A percentile compares a stretch with the other conserved stretches of the same genome.
phyloP scores from a whole-genome alignment of 495 filamentous ascomycete genomes.

The Cladorrhinum samala region DNA sequence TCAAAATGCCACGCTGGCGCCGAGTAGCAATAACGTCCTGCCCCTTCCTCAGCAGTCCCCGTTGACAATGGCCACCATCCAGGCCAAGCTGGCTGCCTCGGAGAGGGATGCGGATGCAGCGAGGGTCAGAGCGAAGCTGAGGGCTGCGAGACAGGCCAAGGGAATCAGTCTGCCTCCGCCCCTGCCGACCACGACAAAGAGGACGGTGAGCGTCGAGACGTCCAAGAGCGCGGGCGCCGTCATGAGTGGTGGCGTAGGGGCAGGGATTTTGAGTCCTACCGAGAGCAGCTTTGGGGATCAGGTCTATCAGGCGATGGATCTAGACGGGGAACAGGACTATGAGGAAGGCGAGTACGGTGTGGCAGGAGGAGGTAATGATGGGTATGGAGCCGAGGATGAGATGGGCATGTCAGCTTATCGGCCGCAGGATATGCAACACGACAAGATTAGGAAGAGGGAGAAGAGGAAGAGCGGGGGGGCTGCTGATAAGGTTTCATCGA shows the following conservation, averaged over 20 bases:
- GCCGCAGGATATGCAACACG: not conserved
- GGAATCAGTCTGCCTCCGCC: constrained; percentile 15
- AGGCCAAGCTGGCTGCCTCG: constrained; percentile 49
- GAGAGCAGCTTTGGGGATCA: not conserved
- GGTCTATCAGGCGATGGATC: not conserved
- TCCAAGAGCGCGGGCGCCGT: not conserved
- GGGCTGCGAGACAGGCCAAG: constrained; percentile 34
- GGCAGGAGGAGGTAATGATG: not conserved
- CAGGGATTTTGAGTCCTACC: not conserved
- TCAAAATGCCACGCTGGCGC: not conserved
- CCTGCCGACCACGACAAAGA: not conserved
- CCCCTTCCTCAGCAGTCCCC: constrained; percentile 42
- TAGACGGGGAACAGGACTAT: not conserved
- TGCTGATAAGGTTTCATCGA: not conserved
- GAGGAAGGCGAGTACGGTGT: not conserved
- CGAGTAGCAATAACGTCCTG: constrained; percentile 6
- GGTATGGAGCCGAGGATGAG: not conserved
- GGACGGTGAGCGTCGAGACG: not conserved
- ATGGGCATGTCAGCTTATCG: not conserved
- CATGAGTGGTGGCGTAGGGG: no score
- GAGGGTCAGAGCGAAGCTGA: constrained; percentile 49
- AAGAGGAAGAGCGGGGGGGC: not conserved
- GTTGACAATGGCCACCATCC: constrained; percentile 47
- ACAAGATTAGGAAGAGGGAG: not conserved
- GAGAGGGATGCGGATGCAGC: constrained; percentile 52